Evolutionary conservation across 345 rosid genomes (phyloP).

Genomic region (Gossypium ekmanianum): DNA sequence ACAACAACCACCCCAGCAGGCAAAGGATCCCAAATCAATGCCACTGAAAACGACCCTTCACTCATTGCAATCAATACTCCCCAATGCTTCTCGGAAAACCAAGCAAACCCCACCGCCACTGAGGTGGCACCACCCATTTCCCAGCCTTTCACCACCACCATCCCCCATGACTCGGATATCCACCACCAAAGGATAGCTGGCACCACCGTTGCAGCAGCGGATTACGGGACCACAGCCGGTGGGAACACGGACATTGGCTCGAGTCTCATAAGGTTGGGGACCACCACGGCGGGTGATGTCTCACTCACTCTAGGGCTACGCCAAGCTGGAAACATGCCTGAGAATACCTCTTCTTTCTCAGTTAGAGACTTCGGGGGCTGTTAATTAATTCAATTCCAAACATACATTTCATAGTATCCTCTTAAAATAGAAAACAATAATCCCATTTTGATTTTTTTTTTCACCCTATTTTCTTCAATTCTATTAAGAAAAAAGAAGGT

Average conservation of each 20-base stretch:
- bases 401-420: constrained; percentile 13
- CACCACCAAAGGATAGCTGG: constrained; percentile 13
- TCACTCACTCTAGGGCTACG: constrained; percentile 95
- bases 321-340: constrained; percentile 75
- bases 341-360: constrained; percentile 58
- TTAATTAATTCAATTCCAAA: constrained; percentile 35
- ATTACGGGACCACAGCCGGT: constrained; percentile 36
- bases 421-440: constrained; percentile 14
- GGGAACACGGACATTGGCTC: constrained; percentile 39
- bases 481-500: constrained; percentile 18
- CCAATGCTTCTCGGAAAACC: constrained; percentile 49
- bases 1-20: constrained; percentile 38
- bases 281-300: constrained; percentile 75
- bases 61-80: constrained; percentile 39
- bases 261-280: constrained; percentile 66
- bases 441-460: constrained; percentile 10
- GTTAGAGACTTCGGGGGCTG: constrained; percentile 70
- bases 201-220: constrained; percentile 24
- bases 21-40: constrained; percentile 62
- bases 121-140: constrained; percentile 29
- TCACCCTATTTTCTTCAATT: constrained; percentile 12
- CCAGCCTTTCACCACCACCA: constrained; percentile 27
- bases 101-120: constrained; percentile 25
- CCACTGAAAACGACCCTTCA: constrained; percentile 71
- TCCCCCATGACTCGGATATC: constrained; percentile 10